Percentiles rank a stretch among this genome's conserved stretches.
phyloP scores from a whole-genome alignment of 768 basidiomycete genomes.

The Xanthoconium purpureum region DNA sequence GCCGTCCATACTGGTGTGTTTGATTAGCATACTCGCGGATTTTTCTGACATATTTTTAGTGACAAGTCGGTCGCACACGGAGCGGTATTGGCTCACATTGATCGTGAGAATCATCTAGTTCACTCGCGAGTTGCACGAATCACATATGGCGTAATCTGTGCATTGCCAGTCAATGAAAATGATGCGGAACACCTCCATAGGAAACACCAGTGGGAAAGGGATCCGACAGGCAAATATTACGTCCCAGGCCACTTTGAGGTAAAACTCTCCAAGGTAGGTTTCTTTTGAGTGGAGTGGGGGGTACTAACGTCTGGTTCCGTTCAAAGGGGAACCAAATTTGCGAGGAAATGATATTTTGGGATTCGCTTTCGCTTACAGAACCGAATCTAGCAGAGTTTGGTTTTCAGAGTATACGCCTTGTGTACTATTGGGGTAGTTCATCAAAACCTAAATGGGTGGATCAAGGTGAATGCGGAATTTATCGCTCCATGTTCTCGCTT shows the following conservation, averaged over 20 bases:
- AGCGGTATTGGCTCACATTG: not conserved
- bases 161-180: not conserved
- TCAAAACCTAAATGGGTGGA: slow-evolving; percentile 14
- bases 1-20: slow-evolving; percentile 1
- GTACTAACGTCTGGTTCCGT: too few relatives aligned
- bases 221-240: too few relatives aligned
- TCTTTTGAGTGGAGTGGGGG: too few relatives aligned
- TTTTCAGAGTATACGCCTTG: slow-evolving; percentile 4
- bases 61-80: slow-evolving; percentile 4
- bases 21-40: not conserved
- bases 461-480: not conserved
- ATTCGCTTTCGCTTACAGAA: slow-evolving; percentile 9
- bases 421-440: slow-evolving; percentile 8
- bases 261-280: too few relatives aligned
- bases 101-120: not conserved
- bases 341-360: slow-evolving; percentile 9
- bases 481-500: not conserved
- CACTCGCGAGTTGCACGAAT: not conserved
- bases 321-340: slow-evolving; percentile 2
- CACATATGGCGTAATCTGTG: slow-evolving; percentile 1
- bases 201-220: not conserved
- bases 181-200: slow-evolving; percentile 7
- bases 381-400: slow-evolving; percentile 1
- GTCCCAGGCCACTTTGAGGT: too few relatives aligned
- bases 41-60: not conserved